These are phyloP conservation scores for Gonapodya prolifera DNA, from an alignment of 192 early-diverging fungal species.

Conservation along the genomic window DNA sequence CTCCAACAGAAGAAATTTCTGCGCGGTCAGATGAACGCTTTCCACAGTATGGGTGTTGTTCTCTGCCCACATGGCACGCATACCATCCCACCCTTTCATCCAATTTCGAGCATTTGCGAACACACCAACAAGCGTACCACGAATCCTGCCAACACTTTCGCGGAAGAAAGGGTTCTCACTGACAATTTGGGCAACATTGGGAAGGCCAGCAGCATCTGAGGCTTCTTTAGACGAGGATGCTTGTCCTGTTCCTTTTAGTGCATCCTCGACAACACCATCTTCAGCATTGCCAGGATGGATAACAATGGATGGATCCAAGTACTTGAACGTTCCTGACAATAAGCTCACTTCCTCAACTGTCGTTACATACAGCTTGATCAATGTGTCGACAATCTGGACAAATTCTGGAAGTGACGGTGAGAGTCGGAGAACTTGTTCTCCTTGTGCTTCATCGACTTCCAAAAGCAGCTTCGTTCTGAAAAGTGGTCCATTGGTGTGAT, in stretches of 20 bases:
- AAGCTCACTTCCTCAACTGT: conserved; percentile 26
- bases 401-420: conserved; percentile 32
- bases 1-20: conserved; percentile 14
- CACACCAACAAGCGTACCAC: conserved; percentile 37
- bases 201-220: conserved; percentile 17
- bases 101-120: conserved; percentile 35
- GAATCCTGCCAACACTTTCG: conserved; percentile 41
- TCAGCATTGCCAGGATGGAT: background rate
- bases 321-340: conserved; percentile 34
- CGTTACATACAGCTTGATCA: conserved; percentile 31
- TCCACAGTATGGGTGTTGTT: conserved; percentile 36
- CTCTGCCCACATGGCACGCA: conserved; percentile 41
- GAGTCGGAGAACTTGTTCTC: conserved; percentile 22
- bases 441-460: conserved; percentile 5
- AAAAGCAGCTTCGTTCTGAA: conserved; percentile 36
- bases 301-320: conserved; percentile 28
- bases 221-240: conserved; percentile 24
- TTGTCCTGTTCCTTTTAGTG: background rate
- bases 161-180: conserved; percentile 38
- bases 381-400: conserved; percentile 24
- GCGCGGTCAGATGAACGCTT: conserved; percentile 3
- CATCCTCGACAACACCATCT: background rate
- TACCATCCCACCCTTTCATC: conserved; percentile 31
- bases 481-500: conserved; percentile 14
- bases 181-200: conserved; percentile 27